Evolutionary conservation across 2,329 filamentous ascomycete genomes (phyloP).

Genomic region (Colletotrichum tabaci): DNA sequence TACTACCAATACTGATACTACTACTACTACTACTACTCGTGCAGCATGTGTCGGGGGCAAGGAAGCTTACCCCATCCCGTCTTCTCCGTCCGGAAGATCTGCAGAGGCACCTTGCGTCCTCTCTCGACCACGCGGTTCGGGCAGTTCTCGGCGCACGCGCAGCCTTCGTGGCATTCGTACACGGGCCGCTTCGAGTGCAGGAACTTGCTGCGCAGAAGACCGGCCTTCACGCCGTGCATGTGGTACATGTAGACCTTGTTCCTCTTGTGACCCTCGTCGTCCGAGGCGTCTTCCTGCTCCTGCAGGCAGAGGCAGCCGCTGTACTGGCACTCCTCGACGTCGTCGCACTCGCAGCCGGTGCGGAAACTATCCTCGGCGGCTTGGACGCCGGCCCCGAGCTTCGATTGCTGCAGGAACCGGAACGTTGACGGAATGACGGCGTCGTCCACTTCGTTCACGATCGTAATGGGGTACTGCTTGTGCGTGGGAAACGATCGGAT

Average conservation of each 20-base stretch:
- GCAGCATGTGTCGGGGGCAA: not conserved
- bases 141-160: slow-evolving; percentile 75
- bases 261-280: slow-evolving; percentile 48
- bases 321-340: slow-evolving; percentile 77
- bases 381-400: slow-evolving; percentile 72
- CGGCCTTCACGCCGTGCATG: slow-evolving; percentile 65
- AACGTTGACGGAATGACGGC: slow-evolving; percentile 74
- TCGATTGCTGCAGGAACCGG: slow-evolving; percentile 75
- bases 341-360: slow-evolving; percentile 77
- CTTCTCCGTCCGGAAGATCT: slow-evolving; percentile 81
- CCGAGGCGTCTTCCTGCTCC: slow-evolving; percentile 68
- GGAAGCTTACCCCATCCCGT: slow-evolving; percentile 79
- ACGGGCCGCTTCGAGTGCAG: slow-evolving; percentile 73
- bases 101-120: slow-evolving; percentile 78
- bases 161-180: slow-evolving; percentile 85
- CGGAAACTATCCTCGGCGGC: slow-evolving; percentile 74
- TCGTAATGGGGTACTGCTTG: slow-evolving; percentile 66
- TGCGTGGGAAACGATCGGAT: slow-evolving; percentile 69
- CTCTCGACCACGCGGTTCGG: slow-evolving; percentile 84
- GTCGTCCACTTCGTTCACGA: slow-evolving; percentile 75
- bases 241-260: slow-evolving; percentile 74
- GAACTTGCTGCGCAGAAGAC: slow-evolving; percentile 66
- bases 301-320: slow-evolving; percentile 79
- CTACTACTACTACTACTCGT: too few relatives aligned
- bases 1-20: too few relatives aligned